These are phyloP conservation scores for Neonothopanus nambi DNA, from an alignment of 1,284 basidiomycete genomes.

Conservation along the genomic window DNA sequence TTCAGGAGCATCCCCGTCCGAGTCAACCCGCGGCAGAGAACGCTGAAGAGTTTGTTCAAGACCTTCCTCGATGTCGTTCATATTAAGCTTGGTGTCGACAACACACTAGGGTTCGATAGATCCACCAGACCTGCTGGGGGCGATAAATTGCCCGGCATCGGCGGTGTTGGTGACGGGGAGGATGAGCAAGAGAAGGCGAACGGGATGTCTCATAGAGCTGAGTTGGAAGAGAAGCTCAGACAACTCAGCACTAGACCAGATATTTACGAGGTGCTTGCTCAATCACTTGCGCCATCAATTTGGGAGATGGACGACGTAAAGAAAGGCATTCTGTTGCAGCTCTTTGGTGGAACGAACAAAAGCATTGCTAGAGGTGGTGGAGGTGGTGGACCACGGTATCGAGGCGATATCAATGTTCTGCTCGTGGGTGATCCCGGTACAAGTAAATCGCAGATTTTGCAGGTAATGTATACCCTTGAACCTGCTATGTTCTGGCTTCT, in stretches of 20 bases:
- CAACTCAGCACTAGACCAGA: conserved; percentile 78
- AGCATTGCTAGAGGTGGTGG: conserved; percentile 91
- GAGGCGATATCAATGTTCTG: conserved; percentile 97
- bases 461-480: conserved; percentile 49
- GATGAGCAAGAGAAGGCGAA: conserved; percentile 47
- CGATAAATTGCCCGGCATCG: conserved; percentile 74
- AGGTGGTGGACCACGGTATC: conserved; percentile 91
- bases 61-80: conserved; percentile 97
- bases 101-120: conserved; percentile 78
- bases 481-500: conserved; percentile 9
- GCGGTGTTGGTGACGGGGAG: conserved; percentile 72
- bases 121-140: conserved; percentile 77
- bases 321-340: conserved; percentile 93
- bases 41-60: conserved; percentile 95
- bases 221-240: conserved; percentile 60
- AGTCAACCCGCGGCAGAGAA: conserved; percentile 89
- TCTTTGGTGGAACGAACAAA: conserved; percentile 99
- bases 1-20: conserved; percentile 94
- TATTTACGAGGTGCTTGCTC: conserved; percentile 85
- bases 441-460: conserved; percentile 93
- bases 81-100: conserved; percentile 75
- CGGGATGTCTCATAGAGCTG: conserved; percentile 51
- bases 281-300: conserved; percentile 91
- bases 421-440: conserved; percentile 98
- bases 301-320: conserved; percentile 99